phyloP scores from a whole-genome alignment of 2,329 filamentous ascomycete genomes.

The Chaetomiaceae sp. region DNA sequence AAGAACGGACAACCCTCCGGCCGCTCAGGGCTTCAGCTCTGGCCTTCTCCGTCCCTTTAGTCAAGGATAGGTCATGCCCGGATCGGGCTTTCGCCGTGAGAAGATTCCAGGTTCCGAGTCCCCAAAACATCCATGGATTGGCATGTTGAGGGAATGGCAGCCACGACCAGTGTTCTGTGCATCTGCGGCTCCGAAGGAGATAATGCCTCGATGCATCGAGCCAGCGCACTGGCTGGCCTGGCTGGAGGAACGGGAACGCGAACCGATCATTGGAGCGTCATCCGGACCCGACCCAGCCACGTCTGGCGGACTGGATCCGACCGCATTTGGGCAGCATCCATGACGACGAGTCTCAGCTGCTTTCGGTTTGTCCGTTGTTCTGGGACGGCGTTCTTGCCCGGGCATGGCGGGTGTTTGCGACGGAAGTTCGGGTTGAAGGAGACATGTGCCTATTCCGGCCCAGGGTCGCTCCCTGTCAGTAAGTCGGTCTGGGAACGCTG shows the following conservation, averaged over 20 bases:
- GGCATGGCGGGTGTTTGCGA: too few species aligned
- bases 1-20: not conserved
- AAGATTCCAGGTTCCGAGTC: too few species aligned
- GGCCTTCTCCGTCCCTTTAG: too few species aligned
- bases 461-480: too few species aligned
- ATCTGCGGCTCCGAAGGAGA: not conserved
- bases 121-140: not conserved
- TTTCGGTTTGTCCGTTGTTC: not conserved
- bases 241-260: not conserved
- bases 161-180: not conserved
- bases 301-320: constrained; percentile 16
- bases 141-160: not conserved
- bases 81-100: too few species aligned
- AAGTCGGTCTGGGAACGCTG: too few species aligned
- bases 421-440: not conserved
- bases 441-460: too few species aligned
- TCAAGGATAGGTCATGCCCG: not conserved
- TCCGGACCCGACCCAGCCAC: constrained; percentile 14
- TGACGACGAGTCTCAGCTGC: constrained; percentile 6
- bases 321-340: constrained; percentile 19
- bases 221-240: constrained; percentile 4
- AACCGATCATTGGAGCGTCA: constrained; percentile 5
- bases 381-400: constrained; percentile 1
- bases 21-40: not conserved
- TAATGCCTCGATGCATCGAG: not conserved